Conservation (phyloP, 1,284 basidiomycete species). For the Microbotryum intermedium region DNA sequence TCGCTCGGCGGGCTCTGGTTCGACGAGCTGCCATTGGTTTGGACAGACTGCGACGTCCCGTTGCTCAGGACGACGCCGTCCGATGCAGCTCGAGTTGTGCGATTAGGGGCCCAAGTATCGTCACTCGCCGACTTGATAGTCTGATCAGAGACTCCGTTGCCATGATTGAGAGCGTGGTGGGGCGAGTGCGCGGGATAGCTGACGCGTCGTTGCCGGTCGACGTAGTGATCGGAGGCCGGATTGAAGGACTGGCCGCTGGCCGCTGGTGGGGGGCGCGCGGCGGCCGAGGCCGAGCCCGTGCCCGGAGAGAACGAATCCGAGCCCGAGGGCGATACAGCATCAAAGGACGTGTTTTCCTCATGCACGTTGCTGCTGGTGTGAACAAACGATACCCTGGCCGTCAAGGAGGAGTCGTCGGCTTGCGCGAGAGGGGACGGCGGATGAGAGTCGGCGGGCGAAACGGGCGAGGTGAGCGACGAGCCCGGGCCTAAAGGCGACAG, state of each 20-base stretch:
- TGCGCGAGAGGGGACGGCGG: background rate
- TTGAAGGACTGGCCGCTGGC: background rate
- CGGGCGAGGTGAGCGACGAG: background rate
- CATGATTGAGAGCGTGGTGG: too few species aligned
- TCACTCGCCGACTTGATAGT: background rate
- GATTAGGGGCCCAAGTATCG: background rate
- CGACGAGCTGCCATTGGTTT: background rate
- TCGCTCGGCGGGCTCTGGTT: too few species aligned
- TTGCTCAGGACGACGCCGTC: slow-evolving; percentile 14
- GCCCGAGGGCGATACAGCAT: too few species aligned
- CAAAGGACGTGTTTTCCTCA: too few species aligned
- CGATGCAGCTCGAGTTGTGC: slow-evolving; percentile 18
- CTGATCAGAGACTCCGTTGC: background rate
- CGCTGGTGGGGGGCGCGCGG: background rate
- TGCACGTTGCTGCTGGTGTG: too few species aligned
- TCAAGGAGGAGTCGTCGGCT: background rate
- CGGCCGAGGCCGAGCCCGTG: background rate
- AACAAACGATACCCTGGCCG: background rate
- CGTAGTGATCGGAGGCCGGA: background rate
- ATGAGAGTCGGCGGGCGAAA: background rate
- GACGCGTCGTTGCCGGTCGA: slow-evolving; percentile 1
- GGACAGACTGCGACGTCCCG: background rate
- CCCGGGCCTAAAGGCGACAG: slow-evolving; percentile 1
- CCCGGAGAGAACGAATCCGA: background rate
- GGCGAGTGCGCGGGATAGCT: too few species aligned